Conservation (phyloP, 805 yeast species). For the Ogataea paraovalis region DNA sequence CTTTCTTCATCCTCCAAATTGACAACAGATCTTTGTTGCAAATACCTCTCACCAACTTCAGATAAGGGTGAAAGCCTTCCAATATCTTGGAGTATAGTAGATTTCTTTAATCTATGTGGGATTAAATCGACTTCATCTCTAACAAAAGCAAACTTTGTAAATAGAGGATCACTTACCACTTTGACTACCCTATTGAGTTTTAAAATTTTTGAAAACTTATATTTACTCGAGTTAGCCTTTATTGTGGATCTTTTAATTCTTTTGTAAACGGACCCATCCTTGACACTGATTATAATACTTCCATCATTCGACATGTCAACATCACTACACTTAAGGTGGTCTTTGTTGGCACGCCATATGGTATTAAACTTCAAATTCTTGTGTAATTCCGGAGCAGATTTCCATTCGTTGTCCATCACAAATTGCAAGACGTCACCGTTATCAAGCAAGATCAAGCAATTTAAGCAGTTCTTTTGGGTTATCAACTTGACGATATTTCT, state of each 20-base stretch:
- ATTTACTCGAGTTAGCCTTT: constrained; percentile 29
- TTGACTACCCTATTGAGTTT: constrained; percentile 52
- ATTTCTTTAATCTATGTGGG: constrained; percentile 48
- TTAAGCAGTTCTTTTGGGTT: constrained; percentile 36
- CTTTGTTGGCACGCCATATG: constrained; percentile 62
- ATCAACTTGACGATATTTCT: constrained; percentile 31
- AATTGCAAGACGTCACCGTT: constrained; percentile 56
- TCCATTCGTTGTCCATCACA: constrained; percentile 21
- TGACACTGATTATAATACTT: constrained; percentile 60
- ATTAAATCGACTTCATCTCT: constrained; percentile 59
- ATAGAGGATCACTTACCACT: constrained; percentile 57
- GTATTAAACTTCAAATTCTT: constrained; percentile 42
- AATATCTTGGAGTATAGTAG: constrained; percentile 50
- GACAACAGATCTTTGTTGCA: constrained; percentile 5
- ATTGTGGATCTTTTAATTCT: constrained; percentile 34
- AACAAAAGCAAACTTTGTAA: constrained; percentile 63
- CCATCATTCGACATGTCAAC: constrained; percentile 69
- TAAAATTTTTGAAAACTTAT: constrained; percentile 52
- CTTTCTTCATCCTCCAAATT: constrained; percentile 2
- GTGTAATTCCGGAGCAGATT: constrained; percentile 34
- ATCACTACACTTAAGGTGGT: constrained; percentile 57
- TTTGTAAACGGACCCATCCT: constrained; percentile 63
- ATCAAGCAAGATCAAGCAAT: constrained; percentile 47
- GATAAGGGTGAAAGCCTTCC: constrained; percentile 47
- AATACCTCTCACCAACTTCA: constrained; percentile 21